phyloP scores from a whole-genome alignment of 257 asterid species.

The Capsicum rhomboideum region DNA sequence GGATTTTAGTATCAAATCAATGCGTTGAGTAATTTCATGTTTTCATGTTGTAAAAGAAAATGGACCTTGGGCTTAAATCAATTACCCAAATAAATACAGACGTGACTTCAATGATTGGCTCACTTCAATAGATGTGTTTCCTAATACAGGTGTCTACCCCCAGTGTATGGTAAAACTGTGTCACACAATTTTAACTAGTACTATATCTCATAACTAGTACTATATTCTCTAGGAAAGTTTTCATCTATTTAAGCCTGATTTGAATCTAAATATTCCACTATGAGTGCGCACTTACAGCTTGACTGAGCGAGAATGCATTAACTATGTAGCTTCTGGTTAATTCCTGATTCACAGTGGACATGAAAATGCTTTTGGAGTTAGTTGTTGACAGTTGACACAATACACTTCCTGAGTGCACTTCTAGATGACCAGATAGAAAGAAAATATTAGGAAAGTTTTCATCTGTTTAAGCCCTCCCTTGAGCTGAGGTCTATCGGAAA shows the following conservation, averaged over 20 bases:
- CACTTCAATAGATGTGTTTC: background rate
- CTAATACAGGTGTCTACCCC: background rate
- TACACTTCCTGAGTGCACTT: background rate
- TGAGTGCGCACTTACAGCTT: background rate
- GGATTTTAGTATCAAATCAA: background rate
- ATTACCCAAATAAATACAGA: background rate
- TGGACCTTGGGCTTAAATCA: background rate
- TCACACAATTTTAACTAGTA: background rate
- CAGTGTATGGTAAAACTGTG: background rate
- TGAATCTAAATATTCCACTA: background rate
- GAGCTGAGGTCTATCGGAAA: no score
- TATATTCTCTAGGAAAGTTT: no score
- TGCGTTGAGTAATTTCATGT: background rate
- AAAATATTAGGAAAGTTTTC: background rate
- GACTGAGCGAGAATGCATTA: background rate
- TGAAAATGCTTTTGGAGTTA: background rate
- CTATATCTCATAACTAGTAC: background rate
- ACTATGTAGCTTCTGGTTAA: background rate
- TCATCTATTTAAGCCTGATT: no score
- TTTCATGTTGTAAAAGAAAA: background rate
- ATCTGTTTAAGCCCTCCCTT: no score
- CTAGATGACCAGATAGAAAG: background rate
- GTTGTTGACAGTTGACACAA: background rate
- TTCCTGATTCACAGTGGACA: background rate
- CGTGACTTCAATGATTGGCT: background rate